Evolutionary conservation across 306 rosid species (phyloP), one percentile per base, ranked within the genome.

Genomic region (Begonia peltatifolia): DNA sequence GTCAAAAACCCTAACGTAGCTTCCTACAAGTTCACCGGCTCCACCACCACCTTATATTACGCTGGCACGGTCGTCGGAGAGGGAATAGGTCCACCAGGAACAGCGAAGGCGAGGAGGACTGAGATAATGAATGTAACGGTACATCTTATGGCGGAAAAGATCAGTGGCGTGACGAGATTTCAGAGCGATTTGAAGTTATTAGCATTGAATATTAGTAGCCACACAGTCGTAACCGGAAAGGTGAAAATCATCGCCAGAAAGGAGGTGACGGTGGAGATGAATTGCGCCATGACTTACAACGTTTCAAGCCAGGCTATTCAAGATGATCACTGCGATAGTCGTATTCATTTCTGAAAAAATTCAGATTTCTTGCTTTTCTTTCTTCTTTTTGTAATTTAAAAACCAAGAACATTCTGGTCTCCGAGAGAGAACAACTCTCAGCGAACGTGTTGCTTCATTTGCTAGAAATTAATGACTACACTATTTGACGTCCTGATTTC

Each of bases 1-100:
- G 67, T 78, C 52, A 47, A 66, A 6, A 78, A 78, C 47, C 80
- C 84, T 3, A 78, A 78, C 71, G 60, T 11, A 9, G 84, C 65
- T 2, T 64, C 80, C 41, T 74, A 60, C 51, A 62, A 47, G 47
- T 78, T 50, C 48, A 47, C 35, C 1, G 61, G 62, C 49, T 35
- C 75, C 15, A 56, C 68, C 11, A 71, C 65, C 1, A 9, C 5
- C 12, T 53, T 74, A 50, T 61, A 44, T 46, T 71, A 60, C 64
- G 53, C 6, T 10, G 57, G 38, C 12, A 30, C 3, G 3, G 57
- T 7, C 20, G 66, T 74, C 20, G 84, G 80, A 0, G 58, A 67
- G 48, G 78, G 63, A 14, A 41, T 47, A 60, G 57, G 4, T 9
- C 77, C 73, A 7, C 18, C 58, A 14, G 78, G 80, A 6, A 52